phyloP scores from a whole-genome alignment of 495 filamentous ascomycete species.

The Aspergillus bridgeri region DNA sequence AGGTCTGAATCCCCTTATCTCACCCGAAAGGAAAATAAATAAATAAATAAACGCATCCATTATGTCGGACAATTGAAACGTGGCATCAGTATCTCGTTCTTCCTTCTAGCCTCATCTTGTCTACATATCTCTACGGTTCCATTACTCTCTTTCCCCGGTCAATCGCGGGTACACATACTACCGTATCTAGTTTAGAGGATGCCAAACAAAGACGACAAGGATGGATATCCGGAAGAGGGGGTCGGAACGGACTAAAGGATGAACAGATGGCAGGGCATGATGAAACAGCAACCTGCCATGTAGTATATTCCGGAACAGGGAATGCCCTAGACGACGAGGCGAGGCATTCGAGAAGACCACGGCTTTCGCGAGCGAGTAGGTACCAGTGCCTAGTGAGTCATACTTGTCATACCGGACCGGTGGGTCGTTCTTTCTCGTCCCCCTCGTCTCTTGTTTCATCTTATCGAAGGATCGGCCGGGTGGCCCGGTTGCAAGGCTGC shows the following conservation, averaged over 20 bases:
- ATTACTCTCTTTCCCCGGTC: not conserved
- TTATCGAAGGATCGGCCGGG: conserved; percentile 7
- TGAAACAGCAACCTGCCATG: conserved; percentile 11
- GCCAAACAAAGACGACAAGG: not conserved
- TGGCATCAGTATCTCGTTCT: conserved; percentile 1
- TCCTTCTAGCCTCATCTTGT: not conserved
- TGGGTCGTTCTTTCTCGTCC: not conserved
- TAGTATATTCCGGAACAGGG: conserved; percentile 10
- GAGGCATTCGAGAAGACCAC: conserved; percentile 16
- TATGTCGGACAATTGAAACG: conserved; percentile 7
- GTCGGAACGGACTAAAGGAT: not conserved
- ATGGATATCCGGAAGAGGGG: not conserved
- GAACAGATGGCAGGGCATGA: not conserved
- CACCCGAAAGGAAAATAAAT: not conserved
- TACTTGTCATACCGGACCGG: not conserved
- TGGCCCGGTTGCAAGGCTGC: not conserved
- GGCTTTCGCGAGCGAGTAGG: not conserved
- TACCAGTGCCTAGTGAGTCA: conserved; percentile 17
- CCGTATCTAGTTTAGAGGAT: conserved; percentile 3
- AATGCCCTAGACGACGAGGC: conserved; percentile 13
- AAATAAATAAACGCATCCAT: not conserved
- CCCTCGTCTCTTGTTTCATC: conserved; percentile 13
- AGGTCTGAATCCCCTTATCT: no score
- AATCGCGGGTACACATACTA: conserved; percentile 9
- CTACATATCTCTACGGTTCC: not conserved